Evolutionary conservation across 2,329 filamentous ascomycete genomes (phyloP).

Genomic region (Berkeleyomyces basicola): DNA sequence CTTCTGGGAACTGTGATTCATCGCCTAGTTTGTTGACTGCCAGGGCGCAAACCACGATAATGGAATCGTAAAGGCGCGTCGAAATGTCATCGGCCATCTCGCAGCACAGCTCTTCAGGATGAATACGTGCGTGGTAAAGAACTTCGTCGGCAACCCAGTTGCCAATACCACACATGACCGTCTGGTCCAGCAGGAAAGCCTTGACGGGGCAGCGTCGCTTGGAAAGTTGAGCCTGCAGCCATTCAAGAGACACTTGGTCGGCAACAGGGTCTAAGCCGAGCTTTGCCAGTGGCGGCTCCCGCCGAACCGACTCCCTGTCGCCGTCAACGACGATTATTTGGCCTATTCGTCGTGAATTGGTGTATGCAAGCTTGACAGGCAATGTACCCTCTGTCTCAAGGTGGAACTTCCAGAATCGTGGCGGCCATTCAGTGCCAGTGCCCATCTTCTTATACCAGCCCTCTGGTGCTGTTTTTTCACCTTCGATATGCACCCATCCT

Average conservation of each 20-base stretch:
- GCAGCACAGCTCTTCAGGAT: slow-evolving; percentile 86
- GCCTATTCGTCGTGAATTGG: slow-evolving; percentile 64
- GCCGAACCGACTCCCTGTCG: slow-evolving; percentile 56
- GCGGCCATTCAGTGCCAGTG: slow-evolving; percentile 58
- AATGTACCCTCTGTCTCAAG: slow-evolving; percentile 44
- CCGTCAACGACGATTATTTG: slow-evolving; percentile 73
- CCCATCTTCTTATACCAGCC: slow-evolving; percentile 64
- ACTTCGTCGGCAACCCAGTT: slow-evolving; percentile 98
- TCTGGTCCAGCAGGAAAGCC: slow-evolving; percentile 73
- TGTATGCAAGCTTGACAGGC: slow-evolving; percentile 54
- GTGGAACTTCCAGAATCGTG: slow-evolving; percentile 76
- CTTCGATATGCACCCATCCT: slow-evolving; percentile 78
- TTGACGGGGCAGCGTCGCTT: slow-evolving; percentile 77
- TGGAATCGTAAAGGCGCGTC: slow-evolving; percentile 50
- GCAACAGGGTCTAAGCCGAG: slow-evolving; percentile 87
- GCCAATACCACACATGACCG: slow-evolving; percentile 77
- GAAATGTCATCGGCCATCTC: slow-evolving; percentile 60
- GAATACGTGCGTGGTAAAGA: slow-evolving; percentile 71
- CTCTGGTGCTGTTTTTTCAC: slow-evolving; percentile 60
- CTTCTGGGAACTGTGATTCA: slow-evolving; percentile 62
- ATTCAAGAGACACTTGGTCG: slow-evolving; percentile 63
- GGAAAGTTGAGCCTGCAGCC: slow-evolving; percentile 52
- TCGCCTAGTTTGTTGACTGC: slow-evolving; percentile 68
- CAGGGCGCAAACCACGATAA: slow-evolving; percentile 63
- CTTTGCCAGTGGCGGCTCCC: slow-evolving; percentile 63